Conservation (phyloP, 2,329 filamentous ascomycete species). For the Arthrobotrys pseudoclavata region DNA sequence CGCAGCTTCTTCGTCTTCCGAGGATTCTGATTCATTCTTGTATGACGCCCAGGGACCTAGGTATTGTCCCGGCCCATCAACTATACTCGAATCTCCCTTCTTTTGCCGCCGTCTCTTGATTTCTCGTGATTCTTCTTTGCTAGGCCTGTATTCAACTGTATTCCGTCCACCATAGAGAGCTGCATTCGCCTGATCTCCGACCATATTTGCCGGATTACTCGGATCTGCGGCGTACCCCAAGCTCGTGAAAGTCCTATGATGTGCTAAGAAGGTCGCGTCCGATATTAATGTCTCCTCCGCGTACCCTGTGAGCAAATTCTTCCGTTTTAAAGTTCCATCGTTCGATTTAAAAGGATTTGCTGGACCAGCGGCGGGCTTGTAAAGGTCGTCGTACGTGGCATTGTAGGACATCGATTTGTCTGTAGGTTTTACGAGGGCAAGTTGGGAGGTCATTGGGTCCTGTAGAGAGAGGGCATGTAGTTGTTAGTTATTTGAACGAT, state of each 20-base stretch:
- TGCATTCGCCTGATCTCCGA: constrained; percentile 62
- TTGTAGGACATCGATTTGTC: constrained; percentile 71
- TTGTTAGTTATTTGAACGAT: constrained; percentile 15
- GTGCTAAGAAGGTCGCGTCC: constrained; percentile 88
- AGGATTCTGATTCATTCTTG: constrained; percentile 76
- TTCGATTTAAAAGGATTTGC: constrained; percentile 81
- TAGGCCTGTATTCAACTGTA: constrained; percentile 71
- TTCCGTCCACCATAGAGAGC: constrained; percentile 68
- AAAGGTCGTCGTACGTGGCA: constrained; percentile 78
- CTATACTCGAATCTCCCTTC: constrained; percentile 85
- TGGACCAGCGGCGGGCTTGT: constrained; percentile 76
- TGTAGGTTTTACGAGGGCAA: constrained; percentile 70
- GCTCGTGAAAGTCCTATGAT: constrained; percentile 85
- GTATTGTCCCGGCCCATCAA: constrained; percentile 89
- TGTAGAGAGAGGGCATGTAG: constrained; percentile 5
- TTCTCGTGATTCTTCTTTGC: constrained; percentile 79
- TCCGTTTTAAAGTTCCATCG: constrained; percentile 76
- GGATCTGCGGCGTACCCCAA: constrained; percentile 71
- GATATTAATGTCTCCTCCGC: constrained; percentile 91
- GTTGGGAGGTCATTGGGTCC: constrained; percentile 70
- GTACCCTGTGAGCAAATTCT: constrained; percentile 85
- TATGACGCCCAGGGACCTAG: constrained; percentile 96
- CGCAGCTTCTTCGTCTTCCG: constrained; percentile 77
- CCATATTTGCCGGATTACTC: constrained; percentile 65
- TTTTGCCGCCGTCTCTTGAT: constrained; percentile 82